Evolutionary conservation across 805 yeast species (phyloP), one percentile per base, ranked within the genome.

Genomic region (Schwanniomyces pseudopolymorphus): DNA sequence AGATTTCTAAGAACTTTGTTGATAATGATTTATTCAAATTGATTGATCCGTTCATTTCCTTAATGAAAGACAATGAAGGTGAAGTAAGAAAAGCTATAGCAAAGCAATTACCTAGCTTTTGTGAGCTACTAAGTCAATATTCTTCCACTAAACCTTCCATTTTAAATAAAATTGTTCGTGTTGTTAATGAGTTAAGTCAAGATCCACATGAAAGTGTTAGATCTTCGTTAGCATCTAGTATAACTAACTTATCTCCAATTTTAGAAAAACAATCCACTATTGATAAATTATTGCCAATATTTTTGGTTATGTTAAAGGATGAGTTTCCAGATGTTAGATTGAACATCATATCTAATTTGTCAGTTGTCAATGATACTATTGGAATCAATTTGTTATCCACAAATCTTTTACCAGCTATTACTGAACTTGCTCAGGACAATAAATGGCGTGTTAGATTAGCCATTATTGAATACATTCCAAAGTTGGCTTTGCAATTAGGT

Each of bases 401-500:
- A 58, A 85, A 90, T 33, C 75, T 94, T 52, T 76, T 94, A 54
- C 99, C 99, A 3, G 98, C 99, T 2, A 92, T 94, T 55, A 85
- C 96, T 9, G 97, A 92, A 55, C 78, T 94, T 55, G 98, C 99
- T 9, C 91, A 90, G 63, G 99, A 94, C 70, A 86, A 86, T 59
- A 92, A 91, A 62, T 94, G 99, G 99, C 83, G 99, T 61, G 97
- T 94, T 24, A 83, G 98, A 63, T 77, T 94, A 63, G 98, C 98
- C 9, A 94, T 94, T 51, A 94, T 94, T 60, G 96, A 94, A 65
- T 94, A 94, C 70, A 89, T 91, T 55, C 99, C 99, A 25, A 77
- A 92, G 52, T 75, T 94, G 54, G 97, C 98, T 6, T 87, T 87
- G 58, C 98, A 94, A 70, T 76, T 94, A 49, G 99, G 99, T 24